A percentile compares a stretch with the other conserved stretches of the same genome.
These are phyloP conservation scores for Aspergillus melleus DNA, from an alignment of 2,329 filamentous ascomycete genomes.

Conservation along the genomic window DNA sequence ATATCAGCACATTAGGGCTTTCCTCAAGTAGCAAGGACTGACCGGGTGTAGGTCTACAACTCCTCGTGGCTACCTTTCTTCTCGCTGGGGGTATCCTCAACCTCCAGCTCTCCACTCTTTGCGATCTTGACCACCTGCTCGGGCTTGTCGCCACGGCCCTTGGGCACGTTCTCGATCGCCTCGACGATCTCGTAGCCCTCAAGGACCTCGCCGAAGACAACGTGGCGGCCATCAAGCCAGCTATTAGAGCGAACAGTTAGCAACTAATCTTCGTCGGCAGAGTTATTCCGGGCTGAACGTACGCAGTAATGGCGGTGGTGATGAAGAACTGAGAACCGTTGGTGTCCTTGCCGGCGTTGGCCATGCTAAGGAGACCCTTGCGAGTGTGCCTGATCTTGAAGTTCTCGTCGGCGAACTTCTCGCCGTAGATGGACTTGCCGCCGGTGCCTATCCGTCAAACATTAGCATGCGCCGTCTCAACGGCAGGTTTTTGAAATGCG, in stretches of 20 bases:
- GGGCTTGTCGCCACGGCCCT: constrained; percentile 59
- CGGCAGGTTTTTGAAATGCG: background rate
- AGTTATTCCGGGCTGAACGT: constrained; percentile 13
- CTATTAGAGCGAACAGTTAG: constrained; percentile 25
- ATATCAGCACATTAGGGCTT: constrained; percentile 35
- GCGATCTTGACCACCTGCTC: constrained; percentile 60
- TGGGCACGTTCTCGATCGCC: constrained; percentile 60
- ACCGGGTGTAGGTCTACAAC: constrained; percentile 52
- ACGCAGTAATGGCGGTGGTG: constrained; percentile 60
- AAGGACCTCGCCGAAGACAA: constrained; percentile 69
- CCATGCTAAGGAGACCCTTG: constrained; percentile 65
- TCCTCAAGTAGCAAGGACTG: constrained; percentile 25
- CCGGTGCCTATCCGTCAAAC: constrained; percentile 53
- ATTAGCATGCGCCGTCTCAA: constrained; percentile 11
- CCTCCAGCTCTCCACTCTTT: constrained; percentile 65
- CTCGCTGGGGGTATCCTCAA: constrained; percentile 23
- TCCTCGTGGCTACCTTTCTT: constrained; percentile 67
- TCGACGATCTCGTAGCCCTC: constrained; percentile 67
- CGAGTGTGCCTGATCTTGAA: constrained; percentile 70
- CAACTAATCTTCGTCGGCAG: background rate
- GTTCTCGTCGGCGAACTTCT: constrained; percentile 69
- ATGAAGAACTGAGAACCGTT: constrained; percentile 70
- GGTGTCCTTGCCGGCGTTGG: constrained; percentile 64
- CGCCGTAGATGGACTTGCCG: constrained; percentile 67
- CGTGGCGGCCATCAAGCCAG: constrained; percentile 65